Evolutionary conservation across 345 rosid genomes (phyloP).

Genomic region (Pugionium dolabratum): DNA sequence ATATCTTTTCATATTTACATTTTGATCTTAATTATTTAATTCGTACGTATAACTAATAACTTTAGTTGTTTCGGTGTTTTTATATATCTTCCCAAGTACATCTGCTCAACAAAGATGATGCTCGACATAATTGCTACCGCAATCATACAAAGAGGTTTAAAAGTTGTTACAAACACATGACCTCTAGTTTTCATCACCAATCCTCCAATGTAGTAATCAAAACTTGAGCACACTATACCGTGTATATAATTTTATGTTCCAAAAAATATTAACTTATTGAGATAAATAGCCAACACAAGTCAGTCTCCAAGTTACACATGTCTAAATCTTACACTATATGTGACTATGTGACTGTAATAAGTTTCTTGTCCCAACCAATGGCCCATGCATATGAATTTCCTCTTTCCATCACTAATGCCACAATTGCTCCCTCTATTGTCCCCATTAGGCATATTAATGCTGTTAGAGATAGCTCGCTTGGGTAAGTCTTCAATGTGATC

Average conservation of each 20-base stretch:
- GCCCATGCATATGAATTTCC: constrained; percentile 55
- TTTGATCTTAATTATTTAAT: too few relatives aligned
- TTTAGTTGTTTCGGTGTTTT: background rate
- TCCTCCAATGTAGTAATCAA: constrained; percentile 70
- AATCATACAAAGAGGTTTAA: constrained; percentile 68
- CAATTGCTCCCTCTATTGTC: too few relatives aligned
- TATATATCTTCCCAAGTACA: constrained; percentile 69
- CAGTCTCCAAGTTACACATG: background rate
- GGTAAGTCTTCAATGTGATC: constrained; percentile 57
- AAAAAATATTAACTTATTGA: background rate
- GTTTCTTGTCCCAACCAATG: constrained; percentile 62
- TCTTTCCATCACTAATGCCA: constrained; percentile 61
- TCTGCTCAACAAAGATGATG: constrained; percentile 62
- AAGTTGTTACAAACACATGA: constrained; percentile 79
- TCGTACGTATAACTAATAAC: too few relatives aligned
- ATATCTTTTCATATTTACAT: background rate
- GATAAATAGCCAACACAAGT: background rate
- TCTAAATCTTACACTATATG: constrained; percentile 52
- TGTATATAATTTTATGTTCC: constrained; percentile 37
- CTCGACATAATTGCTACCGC: constrained; percentile 66
- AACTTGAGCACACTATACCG: constrained; percentile 70
- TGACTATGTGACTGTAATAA: constrained; percentile 58
- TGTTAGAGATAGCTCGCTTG: constrained; percentile 65
- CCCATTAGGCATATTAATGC: constrained; percentile 67
- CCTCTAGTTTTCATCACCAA: constrained; percentile 66